Evolutionary conservation across 2,329 filamentous ascomycete genomes (phyloP).

Genomic region (Bipolaris sorokiniana): DNA sequence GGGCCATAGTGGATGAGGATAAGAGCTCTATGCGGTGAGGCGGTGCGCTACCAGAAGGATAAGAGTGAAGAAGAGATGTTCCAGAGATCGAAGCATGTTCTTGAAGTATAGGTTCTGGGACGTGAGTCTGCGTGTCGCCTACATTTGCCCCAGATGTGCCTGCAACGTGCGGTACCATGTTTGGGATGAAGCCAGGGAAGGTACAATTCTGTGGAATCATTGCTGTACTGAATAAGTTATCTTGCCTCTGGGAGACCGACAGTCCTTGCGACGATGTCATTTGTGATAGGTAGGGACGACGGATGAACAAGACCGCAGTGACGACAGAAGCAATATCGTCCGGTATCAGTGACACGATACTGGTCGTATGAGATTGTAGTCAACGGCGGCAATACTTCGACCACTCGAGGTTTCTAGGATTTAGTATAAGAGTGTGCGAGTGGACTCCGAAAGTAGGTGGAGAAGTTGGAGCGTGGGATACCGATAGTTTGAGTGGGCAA

Average conservation of each 20-base stretch:
- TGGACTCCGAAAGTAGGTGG: neutral
- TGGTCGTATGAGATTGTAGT: neutral
- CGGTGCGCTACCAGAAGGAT: neutral
- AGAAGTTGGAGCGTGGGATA: neutral
- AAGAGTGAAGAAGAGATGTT: neutral
- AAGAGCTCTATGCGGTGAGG: neutral
- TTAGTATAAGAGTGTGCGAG: neutral
- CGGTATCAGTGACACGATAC: neutral
- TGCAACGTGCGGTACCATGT: constrained; percentile 5
- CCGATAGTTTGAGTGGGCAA: neutral
- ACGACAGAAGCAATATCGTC: neutral
- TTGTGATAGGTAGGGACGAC: neutral
- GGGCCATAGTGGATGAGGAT: neutral
- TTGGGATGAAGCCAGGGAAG: constrained; percentile 2
- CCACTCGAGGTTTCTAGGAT: too few relatives aligned
- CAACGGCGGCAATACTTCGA: too few relatives aligned
- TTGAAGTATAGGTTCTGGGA: neutral
- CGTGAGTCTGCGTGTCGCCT: neutral
- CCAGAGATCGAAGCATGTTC: neutral
- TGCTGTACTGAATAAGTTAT: neutral
- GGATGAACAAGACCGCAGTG: neutral
- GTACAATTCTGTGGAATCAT: neutral
- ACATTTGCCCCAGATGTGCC: neutral
- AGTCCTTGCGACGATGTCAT: neutral
- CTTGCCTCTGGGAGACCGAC: neutral